Percentiles rank a stretch among this genome's conserved stretches.
Conservation (phyloP, 2,329 filamentous ascomycete species). For the Zymoseptoria passerinii region DNA sequence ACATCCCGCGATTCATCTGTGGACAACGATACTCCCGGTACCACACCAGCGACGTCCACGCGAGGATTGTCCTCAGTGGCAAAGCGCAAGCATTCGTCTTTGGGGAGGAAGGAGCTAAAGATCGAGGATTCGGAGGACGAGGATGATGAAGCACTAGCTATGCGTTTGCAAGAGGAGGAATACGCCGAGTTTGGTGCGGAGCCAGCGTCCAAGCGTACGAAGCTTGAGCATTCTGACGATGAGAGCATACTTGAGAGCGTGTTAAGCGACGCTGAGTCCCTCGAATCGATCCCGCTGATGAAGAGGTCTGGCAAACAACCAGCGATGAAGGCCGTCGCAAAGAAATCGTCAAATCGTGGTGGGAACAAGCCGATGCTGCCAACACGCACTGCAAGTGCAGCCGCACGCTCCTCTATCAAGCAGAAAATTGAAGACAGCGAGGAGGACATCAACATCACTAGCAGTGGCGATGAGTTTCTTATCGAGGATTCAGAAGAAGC, state of each 20-base stretch:
- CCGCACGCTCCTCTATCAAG: conserved; percentile 20
- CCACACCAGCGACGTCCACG: conserved; percentile 47
- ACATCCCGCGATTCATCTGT: conserved; percentile 36
- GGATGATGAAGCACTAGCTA: conserved; percentile 26
- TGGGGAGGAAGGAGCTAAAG: conserved; percentile 18
- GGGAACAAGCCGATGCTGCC: conserved; percentile 13
- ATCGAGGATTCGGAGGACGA: conserved; percentile 22
- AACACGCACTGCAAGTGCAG: conserved; percentile 16
- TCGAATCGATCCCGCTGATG: conserved; percentile 10
- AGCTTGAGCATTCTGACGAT: conserved; percentile 26
- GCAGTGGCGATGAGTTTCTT: conserved; percentile 22
- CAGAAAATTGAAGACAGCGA: conserved; percentile 34
- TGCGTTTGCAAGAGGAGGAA: conserved; percentile 30
- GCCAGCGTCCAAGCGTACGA: conserved; percentile 22
- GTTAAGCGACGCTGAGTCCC: conserved; percentile 25
- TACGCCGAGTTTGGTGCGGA: conserved; percentile 18
- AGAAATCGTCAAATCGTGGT: not conserved
- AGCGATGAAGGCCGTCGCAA: not conserved
- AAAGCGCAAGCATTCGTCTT: conserved; percentile 28
- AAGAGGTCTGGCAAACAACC: conserved; percentile 1
- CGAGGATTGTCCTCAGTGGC: conserved; percentile 17
- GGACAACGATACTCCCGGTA: conserved; percentile 54
- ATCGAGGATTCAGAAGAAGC: conserved; percentile 27
- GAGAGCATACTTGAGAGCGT: conserved; percentile 13
- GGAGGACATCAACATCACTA: conserved; percentile 23